Percentiles rank a stretch among this genome's conserved stretches.
These are phyloP conservation scores for Aureobasidium sp. DNA, from an alignment of 2,329 filamentous ascomycete species.

Conservation along the genomic window DNA sequence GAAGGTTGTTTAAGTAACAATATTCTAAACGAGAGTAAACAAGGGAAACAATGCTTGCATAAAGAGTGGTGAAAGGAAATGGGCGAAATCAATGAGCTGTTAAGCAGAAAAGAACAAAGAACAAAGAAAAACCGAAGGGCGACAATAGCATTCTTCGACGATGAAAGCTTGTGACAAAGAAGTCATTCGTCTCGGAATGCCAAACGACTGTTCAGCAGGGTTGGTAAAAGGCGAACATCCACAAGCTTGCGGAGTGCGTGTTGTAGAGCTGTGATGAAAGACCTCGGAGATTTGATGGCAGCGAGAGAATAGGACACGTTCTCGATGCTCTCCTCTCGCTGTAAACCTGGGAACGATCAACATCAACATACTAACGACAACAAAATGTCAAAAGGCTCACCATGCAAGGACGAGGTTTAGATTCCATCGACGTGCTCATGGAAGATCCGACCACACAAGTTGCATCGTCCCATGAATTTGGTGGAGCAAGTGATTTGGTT, in stretches of 20 bases:
- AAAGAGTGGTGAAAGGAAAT: background rate
- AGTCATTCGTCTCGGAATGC: background rate
- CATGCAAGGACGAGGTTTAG: background rate
- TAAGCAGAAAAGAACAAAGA: background rate
- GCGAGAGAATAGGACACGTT: too few species aligned
- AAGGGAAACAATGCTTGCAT: background rate
- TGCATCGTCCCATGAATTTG: background rate
- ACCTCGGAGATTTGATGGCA: too few species aligned
- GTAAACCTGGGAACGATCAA: background rate
- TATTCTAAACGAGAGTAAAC: background rate
- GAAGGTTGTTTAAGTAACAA: background rate
- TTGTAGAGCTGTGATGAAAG: background rate
- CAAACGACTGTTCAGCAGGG: background rate
- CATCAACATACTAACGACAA: background rate
- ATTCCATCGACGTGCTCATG: background rate
- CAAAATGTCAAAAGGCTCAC: background rate
- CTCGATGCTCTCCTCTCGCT: too few species aligned
- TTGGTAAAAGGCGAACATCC: too few species aligned
- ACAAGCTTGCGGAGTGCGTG: too few species aligned
- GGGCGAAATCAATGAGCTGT: background rate
- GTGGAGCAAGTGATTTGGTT: too few species aligned
- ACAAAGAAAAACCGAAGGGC: background rate
- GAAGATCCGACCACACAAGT: background rate
- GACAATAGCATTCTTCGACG: background rate
- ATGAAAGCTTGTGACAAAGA: background rate